These are phyloP conservation scores for Deinandra increscens DNA, from an alignment of 129 eudicot genomes.

Conservation along the genomic window DNA sequence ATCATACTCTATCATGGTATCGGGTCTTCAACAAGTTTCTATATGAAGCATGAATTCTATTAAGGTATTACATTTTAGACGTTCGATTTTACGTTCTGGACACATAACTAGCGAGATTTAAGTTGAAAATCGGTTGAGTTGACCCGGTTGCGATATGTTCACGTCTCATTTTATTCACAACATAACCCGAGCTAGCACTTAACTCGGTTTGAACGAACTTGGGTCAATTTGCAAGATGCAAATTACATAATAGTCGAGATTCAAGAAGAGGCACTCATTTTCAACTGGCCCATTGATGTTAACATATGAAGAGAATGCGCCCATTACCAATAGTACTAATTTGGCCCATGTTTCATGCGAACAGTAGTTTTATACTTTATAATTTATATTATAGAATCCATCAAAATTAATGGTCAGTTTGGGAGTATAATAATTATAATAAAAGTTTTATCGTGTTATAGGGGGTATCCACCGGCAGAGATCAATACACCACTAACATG, in stretches of 20 bases:
- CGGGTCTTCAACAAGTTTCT: too few species aligned
- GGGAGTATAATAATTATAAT: too few species aligned
- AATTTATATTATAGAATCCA: not conserved
- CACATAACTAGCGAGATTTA: not conserved
- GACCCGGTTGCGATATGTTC: not conserved
- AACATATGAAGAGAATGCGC: conserved; percentile 29
- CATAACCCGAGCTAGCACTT: not conserved
- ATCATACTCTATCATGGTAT: not conserved
- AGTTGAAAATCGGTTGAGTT: not conserved
- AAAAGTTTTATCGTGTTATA: too few species aligned
- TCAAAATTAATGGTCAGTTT: not conserved
- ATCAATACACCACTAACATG: too few species aligned
- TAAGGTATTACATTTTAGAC: too few species aligned
- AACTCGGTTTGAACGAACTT: not conserved
- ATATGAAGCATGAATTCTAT: too few species aligned
- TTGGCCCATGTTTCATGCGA: conserved; percentile 30
- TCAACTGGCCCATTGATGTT: conserved; percentile 22
- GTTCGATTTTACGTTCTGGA: too few species aligned
- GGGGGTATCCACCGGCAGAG: too few species aligned
- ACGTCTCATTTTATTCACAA: not conserved
- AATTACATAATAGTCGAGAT: not conserved
- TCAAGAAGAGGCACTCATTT: not conserved
- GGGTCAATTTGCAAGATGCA: too few species aligned
- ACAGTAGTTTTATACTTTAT: conserved; percentile 19
- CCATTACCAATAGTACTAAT: conserved; percentile 18